Conservation (phyloP, 225 moss, liverwort and hornwort genomes). For the Rhytidiadelphus loreus region DNA sequence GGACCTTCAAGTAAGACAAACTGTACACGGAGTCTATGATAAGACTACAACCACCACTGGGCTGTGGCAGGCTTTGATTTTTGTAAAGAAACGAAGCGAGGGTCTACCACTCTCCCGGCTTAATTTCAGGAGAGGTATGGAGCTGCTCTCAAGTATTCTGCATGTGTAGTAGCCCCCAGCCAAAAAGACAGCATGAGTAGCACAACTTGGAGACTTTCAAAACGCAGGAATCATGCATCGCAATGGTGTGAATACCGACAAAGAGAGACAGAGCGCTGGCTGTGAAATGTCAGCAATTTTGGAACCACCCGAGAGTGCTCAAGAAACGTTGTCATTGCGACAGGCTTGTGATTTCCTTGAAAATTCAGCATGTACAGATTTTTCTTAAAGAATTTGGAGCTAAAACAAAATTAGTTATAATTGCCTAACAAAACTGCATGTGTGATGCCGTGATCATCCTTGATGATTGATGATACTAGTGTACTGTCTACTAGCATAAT, state of each 20-base stretch:
- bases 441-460: background rate
- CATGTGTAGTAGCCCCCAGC: background rate
- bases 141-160: background rate
- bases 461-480: background rate
- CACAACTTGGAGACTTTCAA: background rate
- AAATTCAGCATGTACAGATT: background rate
- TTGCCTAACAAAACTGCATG: background rate
- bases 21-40: background rate
- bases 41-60: background rate
- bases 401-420: background rate
- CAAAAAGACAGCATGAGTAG: background rate
- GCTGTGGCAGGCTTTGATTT: background rate
- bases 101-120: background rate
- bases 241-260: background rate
- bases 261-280: background rate
- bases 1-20: background rate
- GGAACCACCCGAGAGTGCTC: background rate
- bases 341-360: background rate
- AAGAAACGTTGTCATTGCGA: background rate
- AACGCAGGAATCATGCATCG: background rate
- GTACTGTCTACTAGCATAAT: background rate
- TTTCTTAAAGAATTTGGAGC: background rate
- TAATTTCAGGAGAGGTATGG: background rate
- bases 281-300: background rate
- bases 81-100: background rate